Percentiles rank a stretch among this genome's conserved stretches.
These are phyloP conservation scores for Moniliella sp. DNA, from an alignment of 1,284 basidiomycete genomes.

Conservation along the genomic window DNA sequence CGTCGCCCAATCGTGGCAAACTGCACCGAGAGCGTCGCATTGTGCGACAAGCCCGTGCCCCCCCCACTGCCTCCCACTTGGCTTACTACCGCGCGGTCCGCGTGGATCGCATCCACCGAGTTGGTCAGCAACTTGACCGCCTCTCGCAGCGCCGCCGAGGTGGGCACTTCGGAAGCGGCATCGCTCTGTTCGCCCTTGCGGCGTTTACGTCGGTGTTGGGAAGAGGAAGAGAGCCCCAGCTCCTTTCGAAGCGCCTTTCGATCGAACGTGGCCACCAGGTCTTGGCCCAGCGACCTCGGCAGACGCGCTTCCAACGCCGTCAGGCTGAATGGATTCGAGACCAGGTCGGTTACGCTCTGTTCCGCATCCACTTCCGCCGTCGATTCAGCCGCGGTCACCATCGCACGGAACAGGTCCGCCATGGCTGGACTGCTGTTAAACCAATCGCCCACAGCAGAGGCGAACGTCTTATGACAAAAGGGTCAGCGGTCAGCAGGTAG, in stretches of 20 bases:
- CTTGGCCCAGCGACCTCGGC: background rate
- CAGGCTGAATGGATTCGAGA: background rate
- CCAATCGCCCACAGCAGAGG: slow-evolving; percentile 7
- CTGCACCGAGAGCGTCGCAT: slow-evolving; percentile 45
- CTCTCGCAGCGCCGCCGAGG: background rate
- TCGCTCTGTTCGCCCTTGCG: background rate
- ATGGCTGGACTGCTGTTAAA: slow-evolving; percentile 20
- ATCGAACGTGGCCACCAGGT: background rate
- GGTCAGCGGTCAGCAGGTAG: too few species aligned
- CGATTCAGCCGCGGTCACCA: slow-evolving; percentile 10
- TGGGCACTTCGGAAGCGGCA: background rate
- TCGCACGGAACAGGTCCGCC: slow-evolving; percentile 23
- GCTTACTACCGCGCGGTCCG: background rate
- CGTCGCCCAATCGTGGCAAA: slow-evolving; percentile 54
- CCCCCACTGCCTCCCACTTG: background rate
- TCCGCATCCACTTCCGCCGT: background rate
- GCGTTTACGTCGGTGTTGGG: background rate
- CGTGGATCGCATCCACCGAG: background rate
- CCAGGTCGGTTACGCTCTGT: background rate
- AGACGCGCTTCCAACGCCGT: background rate
- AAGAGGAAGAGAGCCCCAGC: background rate
- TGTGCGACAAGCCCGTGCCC: background rate
- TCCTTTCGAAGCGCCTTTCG: background rate
- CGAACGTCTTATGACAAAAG: too few species aligned
- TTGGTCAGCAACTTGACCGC: background rate